These are phyloP conservation scores for Nicotiana benthamiana DNA, from an alignment of 257 asterid species.

Conservation along the genomic window DNA sequence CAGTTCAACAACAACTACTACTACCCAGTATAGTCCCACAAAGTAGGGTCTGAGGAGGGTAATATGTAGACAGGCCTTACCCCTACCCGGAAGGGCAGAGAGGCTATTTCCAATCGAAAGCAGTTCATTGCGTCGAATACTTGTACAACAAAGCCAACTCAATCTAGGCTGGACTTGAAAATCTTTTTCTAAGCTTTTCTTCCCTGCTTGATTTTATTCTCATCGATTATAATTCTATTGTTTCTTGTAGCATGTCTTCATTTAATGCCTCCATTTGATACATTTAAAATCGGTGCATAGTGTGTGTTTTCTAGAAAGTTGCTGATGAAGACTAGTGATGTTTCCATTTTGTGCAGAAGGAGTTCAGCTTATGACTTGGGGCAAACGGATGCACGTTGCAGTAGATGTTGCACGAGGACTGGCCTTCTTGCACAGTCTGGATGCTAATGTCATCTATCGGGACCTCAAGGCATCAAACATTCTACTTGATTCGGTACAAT, in stretches of 20 bases:
- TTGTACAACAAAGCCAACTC: not conserved
- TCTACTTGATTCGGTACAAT: conserved; percentile 49
- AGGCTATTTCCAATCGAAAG: too few species aligned
- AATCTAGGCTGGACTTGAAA: not conserved
- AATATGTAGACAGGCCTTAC: too few species aligned
- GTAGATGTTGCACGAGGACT: conserved; percentile 55
- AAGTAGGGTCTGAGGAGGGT: too few species aligned
- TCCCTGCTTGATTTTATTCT: not conserved
- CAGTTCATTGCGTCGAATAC: not conserved
- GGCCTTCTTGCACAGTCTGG: conserved; percentile 44
- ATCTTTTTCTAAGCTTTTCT: not conserved
- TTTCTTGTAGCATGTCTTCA: not conserved
- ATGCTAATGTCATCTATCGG: conserved; percentile 54
- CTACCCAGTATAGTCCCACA: too few species aligned
- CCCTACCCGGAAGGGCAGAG: too few species aligned
- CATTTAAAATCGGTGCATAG: not conserved
- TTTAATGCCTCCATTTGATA: not conserved
- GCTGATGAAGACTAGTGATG: not conserved
- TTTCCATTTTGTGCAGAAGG: conserved; percentile 36
- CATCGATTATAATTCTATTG: not conserved
- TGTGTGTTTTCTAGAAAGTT: not conserved
- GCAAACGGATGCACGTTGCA: conserved; percentile 41
- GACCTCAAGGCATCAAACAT: conserved; percentile 62
- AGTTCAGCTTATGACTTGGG: conserved; percentile 51
- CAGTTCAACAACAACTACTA: too few species aligned